A percentile compares a stretch with the other conserved stretches of the same genome.
phyloP scores from a whole-genome alignment of 192 early-diverging fungal species.

The Coemansia sp. region DNA sequence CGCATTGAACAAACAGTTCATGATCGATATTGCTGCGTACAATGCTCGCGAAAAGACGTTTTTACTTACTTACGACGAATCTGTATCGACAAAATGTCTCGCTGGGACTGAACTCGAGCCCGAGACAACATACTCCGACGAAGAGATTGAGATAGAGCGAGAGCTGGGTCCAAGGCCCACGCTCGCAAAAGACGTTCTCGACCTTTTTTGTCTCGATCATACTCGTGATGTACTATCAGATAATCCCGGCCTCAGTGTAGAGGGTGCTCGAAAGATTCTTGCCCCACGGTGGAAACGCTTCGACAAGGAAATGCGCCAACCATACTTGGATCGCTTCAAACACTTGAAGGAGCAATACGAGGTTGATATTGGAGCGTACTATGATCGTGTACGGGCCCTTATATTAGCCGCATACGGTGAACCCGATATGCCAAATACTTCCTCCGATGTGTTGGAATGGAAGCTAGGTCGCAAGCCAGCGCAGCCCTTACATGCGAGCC shows the following conservation, averaged over 20 bases:
- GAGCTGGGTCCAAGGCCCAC: background rate
- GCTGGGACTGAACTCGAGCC: no score
- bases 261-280: background rate
- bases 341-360: background rate
- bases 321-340: background rate
- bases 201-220: no score
- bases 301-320: background rate
- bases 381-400: background rate
- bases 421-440: no score
- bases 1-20: background rate
- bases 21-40: background rate
- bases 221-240: background rate
- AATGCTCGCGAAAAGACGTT: background rate
- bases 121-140: no score
- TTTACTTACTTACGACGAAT: background rate
- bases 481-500: no score
- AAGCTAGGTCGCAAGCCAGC: no score
- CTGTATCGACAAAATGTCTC: no score
- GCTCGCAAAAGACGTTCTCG: background rate
- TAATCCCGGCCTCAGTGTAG: background rate
- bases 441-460: no score
- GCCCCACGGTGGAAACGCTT: background rate
- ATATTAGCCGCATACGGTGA: no score
- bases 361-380: conserved; percentile 1
- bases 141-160: background rate